Percentiles rank a stretch among this genome's conserved stretches.
phyloP scores from a whole-genome alignment of 306 rosid species.

The Echinosophora koreensis region DNA sequence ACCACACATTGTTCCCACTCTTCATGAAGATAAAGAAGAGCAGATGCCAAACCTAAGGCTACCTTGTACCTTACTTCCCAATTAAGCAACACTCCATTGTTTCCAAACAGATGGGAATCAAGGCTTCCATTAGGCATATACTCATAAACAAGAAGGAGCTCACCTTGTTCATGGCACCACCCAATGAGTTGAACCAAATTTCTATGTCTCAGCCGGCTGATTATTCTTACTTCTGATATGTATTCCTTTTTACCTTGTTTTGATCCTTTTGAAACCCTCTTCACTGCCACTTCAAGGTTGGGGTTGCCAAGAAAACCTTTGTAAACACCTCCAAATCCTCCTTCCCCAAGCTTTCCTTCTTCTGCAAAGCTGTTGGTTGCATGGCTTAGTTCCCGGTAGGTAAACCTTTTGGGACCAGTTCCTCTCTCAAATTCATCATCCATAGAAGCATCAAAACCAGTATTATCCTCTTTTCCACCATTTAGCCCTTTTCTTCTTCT shows the following conservation, averaged over 20 bases:
- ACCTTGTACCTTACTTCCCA: conserved; percentile 71
- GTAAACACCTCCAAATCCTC: conserved; percentile 84
- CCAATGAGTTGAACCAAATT: conserved; percentile 83
- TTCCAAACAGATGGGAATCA: conserved; percentile 73
- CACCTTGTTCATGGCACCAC: conserved; percentile 80
- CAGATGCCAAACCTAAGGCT: conserved; percentile 69
- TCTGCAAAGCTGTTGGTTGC: conserved; percentile 62
- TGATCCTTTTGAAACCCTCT: conserved; percentile 77
- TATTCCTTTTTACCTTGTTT: conserved; percentile 81
- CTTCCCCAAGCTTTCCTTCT: conserved; percentile 75
- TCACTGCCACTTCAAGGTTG: conserved; percentile 66
- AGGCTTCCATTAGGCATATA: conserved; percentile 83
- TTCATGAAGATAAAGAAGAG: conserved; percentile 77
- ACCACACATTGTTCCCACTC: conserved; percentile 91
- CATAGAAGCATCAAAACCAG: conserved; percentile 53
- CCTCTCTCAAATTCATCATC: conserved; percentile 75
- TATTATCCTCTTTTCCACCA: background rate
- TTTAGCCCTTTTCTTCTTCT: conserved; percentile 41
- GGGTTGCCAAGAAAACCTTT: conserved; percentile 55
- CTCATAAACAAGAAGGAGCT: conserved; percentile 77
- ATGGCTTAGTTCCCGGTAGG: conserved; percentile 55
- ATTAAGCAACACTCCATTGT: conserved; percentile 40
- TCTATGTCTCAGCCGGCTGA: conserved; percentile 74
- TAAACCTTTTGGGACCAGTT: conserved; percentile 71
- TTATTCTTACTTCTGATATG: conserved; percentile 72